Evolutionary conservation across 2,329 filamentous ascomycete genomes (phyloP).

Genomic region (Zopfia rhizophila): DNA sequence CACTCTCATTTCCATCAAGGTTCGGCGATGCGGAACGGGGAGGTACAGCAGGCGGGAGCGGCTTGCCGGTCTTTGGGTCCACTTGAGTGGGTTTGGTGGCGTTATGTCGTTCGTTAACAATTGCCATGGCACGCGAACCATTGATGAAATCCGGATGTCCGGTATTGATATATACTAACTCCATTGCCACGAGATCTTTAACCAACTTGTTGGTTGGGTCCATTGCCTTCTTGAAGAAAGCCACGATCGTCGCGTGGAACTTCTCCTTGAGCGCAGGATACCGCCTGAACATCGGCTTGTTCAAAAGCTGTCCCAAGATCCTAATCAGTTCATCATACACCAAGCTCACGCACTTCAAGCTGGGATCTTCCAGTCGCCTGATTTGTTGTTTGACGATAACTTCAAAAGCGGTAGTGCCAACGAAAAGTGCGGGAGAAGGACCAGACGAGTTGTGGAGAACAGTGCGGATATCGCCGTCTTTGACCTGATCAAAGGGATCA

Average conservation of each 20-base stretch:
- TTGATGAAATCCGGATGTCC: conserved; percentile 98
- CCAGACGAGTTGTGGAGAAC: conserved; percentile 99
- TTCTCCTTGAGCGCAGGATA: conserved; percentile 98
- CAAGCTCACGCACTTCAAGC: conserved; percentile 94
- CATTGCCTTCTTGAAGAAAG: conserved; percentile 98
- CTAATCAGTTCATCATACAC: conserved; percentile 98
- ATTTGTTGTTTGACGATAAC: conserved; percentile 99
- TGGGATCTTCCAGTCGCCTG: conserved; percentile 93
- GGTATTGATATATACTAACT: conserved; percentile 97
- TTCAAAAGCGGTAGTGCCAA: conserved; percentile 98
- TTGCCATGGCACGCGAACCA: conserved; percentile 96
- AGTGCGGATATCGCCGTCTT: conserved; percentile 96
- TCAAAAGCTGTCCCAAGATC: conserved; percentile 88
- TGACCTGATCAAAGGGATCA: conserved; percentile 96
- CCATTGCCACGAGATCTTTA: conserved; percentile 91
- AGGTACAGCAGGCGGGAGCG: conserved; percentile 74
- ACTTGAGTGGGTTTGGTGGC: conserved; percentile 88
- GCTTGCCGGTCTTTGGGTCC: conserved; percentile 98
- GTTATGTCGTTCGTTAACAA: conserved; percentile 92
- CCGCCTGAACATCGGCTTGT: conserved; percentile 88
- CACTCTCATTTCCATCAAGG: conserved; percentile 68
- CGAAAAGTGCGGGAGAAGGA: conserved; percentile 94
- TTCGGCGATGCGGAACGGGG: conserved; percentile 81
- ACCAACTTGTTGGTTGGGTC: conserved; percentile 98
- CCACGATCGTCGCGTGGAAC: conserved; percentile 90